Base-by-base conservation (phyloP, 169 alveolate genomes). In the Plasmodium gallinaceum region DNA sequence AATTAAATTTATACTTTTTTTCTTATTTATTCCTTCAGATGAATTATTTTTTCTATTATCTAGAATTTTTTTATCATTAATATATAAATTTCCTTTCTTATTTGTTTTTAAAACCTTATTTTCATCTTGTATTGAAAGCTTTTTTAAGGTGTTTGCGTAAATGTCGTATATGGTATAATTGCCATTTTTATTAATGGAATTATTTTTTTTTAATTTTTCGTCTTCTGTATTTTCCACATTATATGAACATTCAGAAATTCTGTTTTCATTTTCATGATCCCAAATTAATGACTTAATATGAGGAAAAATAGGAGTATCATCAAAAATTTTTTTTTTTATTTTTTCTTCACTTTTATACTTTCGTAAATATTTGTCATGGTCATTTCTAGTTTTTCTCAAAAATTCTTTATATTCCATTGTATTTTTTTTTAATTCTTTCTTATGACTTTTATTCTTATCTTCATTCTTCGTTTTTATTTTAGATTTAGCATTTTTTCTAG, bases 251-350 rank as follows among this genome's bases (percentile, higher is more conserved):
- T 80, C 90, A 3, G 90, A 39, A 61, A 22, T 61, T 16, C 39
- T 65, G 14, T 66, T 54, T 32, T 80, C 83, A 45, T 52, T 65
- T 52, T 80, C 90, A 39, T 80, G 80, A 71, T 80, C 75, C 22
- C 65, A 61, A 66, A 80, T 80, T 80, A 80, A 60, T 22, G 90
- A 80, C 42, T 69, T 66, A 24, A 80, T 80, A 16, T 45, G 70
- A 32, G 90, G 90, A 26, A 80, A 80, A 54, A 80, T 71, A 3
- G 90, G 90, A 10, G 80, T 80, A 45, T 80, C 90, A 22, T 58
- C 66, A 46, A 80, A 80, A 65, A 66, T 60, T n/a, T 8, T 7
- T 39, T 60, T 60, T 43, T 22, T 60, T 37, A 58, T 6, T 18
- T 24, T 43, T 60, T 74, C 52, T 0, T 74, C 73, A 43, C 42